phyloP scores from a whole-genome alignment of 2,329 filamentous ascomycete species.

The Daldinia eschscholtzii region DNA sequence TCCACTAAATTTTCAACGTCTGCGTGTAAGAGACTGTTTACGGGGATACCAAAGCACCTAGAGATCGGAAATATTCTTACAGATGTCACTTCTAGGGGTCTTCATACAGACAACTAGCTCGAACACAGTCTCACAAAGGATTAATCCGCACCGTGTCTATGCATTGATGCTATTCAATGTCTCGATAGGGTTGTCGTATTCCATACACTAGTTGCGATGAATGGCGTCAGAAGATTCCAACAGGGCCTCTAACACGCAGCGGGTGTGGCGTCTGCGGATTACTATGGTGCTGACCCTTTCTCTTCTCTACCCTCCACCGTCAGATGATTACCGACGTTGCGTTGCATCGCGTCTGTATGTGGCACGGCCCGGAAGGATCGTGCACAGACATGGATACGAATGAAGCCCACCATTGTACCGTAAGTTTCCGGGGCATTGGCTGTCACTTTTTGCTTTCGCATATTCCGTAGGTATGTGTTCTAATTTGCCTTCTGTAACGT shows the following conservation, averaged over 20 bases:
- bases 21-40: neutral
- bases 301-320: neutral
- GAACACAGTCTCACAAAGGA: neutral
- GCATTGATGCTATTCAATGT: neutral
- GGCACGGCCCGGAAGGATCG: constrained; percentile 13
- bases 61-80: neutral
- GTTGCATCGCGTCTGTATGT: constrained; percentile 12
- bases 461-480: neutral
- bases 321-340: constrained; percentile 11
- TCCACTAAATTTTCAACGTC: neutral
- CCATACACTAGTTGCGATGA: neutral
- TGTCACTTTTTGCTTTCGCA: neutral
- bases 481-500: constrained; percentile 5
- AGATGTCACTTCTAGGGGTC: neutral
- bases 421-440: neutral
- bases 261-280: constrained; percentile 9
- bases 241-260: neutral
- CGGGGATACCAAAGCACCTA: neutral
- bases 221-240: neutral
- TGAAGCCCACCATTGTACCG: neutral
- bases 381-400: neutral
- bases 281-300: constrained; percentile 3
- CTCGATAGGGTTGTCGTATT: neutral
- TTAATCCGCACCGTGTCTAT: neutral
- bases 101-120: neutral